phyloP scores from a whole-genome alignment of 306 rosid genomes.

The Heteromeles arbutifolia region DNA sequence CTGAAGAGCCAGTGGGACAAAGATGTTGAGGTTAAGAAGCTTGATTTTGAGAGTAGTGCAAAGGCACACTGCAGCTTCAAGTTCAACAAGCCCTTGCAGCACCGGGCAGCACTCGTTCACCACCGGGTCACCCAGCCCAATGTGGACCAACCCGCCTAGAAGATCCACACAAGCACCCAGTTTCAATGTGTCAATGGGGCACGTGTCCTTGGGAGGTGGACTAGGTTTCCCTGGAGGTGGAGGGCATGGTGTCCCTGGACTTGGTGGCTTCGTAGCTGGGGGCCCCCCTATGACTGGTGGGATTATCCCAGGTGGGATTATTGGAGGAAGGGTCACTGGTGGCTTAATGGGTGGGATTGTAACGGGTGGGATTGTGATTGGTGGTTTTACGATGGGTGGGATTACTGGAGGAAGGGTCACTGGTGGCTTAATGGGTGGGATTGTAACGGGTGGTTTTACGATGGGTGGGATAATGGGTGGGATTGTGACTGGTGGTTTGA shows the following conservation, averaged over 20 bases:
- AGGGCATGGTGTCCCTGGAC: slow-evolving; percentile 29
- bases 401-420: slow-evolving; percentile 22
- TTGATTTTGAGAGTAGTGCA: slow-evolving; percentile 88
- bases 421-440: slow-evolving; percentile 29
- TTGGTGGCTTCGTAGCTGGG: slow-evolving; percentile 19
- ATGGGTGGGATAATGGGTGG: slow-evolving; percentile 26
- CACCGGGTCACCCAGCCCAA: slow-evolving; percentile 70
- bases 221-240: slow-evolving; percentile 20
- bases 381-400: neutral
- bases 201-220: slow-evolving; percentile 34
- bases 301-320: neutral
- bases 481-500: slow-evolving; percentile 9
- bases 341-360: neutral
- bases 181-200: slow-evolving; percentile 84
- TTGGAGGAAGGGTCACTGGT: neutral
- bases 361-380: slow-evolving; percentile 8
- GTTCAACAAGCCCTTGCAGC: slow-evolving; percentile 59
- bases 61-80: slow-evolving; percentile 84
- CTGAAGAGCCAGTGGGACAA: slow-evolving; percentile 84
- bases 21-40: slow-evolving; percentile 74
- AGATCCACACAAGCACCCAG: slow-evolving; percentile 83
- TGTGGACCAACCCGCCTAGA: slow-evolving; percentile 66
- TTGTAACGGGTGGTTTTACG: neutral
- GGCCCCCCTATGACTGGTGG: neutral
- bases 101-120: slow-evolving; percentile 78